Base-by-base conservation (phyloP, 106 monocot genomes). In the Dendrobium officinale region DNA sequence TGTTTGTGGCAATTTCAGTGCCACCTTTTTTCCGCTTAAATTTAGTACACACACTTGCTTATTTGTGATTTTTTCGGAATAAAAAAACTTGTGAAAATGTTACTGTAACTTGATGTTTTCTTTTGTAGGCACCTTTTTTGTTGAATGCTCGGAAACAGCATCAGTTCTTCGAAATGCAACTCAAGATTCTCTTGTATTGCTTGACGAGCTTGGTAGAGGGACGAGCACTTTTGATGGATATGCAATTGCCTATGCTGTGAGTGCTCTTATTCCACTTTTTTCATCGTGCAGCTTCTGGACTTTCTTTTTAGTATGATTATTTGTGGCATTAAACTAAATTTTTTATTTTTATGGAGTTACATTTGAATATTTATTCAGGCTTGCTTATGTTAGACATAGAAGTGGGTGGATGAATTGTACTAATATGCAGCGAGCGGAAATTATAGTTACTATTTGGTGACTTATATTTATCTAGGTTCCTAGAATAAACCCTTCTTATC, bases 221-320 rank as follows among this genome's bases (percentile, higher is more conserved):
- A 98, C 97, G 29, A 98, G 97, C 84, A 98, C 97, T 49, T 98
- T 98, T 81, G 97, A 98, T 88, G 97, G 97, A 72, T 98, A 98
- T 92, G 97, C 94, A 31, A 98, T 98, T 78, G 97, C 97, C 2
- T 94, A 98, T 85, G 94, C 94, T 89, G 97, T 98, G 79, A 91
- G 92, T 87, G 66, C 37, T 1, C 17, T 75, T 55, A 11, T 27
- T 75, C 31, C 64, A 6, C n/a, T 66, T 2, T 6, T 24, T 66
- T 24, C n/a, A 24, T 66, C 24, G 7, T 66, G 64, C 26, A 6
- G 64, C 64, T 9, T 64, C 64, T 26, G 22, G 9, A 66, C 9
- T 66, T 66, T 66, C 9, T 61, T 48, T 48, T 48, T 7, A 11
- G 48, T 48, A 11, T 7, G 17, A 61, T n/a, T 15, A 2, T 2